Evolutionary conservation across 441 rosid species (phyloP).

Genomic region (Brassica balearica): DNA sequence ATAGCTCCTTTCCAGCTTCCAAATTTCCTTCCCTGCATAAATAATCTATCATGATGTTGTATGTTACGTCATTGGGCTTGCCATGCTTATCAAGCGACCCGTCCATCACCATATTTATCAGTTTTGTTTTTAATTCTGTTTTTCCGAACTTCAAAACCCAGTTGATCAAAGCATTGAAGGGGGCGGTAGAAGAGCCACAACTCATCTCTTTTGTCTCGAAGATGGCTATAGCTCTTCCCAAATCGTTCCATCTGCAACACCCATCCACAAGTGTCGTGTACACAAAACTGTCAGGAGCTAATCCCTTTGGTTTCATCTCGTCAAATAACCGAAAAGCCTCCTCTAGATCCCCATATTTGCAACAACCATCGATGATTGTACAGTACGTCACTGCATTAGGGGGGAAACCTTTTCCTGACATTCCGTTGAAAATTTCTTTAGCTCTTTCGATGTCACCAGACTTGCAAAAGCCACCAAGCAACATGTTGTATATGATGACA

Average conservation of each 20-base stretch:
- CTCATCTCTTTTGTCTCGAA: slow-evolving; percentile 52
- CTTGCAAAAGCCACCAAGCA: slow-evolving; percentile 63
- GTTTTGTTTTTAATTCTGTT: slow-evolving; percentile 32
- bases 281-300: slow-evolving; percentile 59
- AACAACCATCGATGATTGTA: slow-evolving; percentile 64
- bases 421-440: slow-evolving; percentile 51
- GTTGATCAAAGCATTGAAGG: slow-evolving; percentile 60
- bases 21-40: slow-evolving; percentile 56
- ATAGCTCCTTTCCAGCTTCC: slow-evolving; percentile 56
- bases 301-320: slow-evolving; percentile 57
- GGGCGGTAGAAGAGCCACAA: slow-evolving; percentile 40
- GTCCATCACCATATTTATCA: slow-evolving; percentile 48
- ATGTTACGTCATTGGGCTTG: slow-evolving; percentile 60
- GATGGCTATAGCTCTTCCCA: slow-evolving; percentile 54
- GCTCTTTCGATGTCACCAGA: slow-evolving; percentile 55
- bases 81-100: slow-evolving; percentile 46
- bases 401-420: slow-evolving; percentile 53
- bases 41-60: slow-evolving; percentile 60
- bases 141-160: slow-evolving; percentile 59
- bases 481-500: slow-evolving; percentile 59
- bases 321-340: slow-evolving; percentile 61
- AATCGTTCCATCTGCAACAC: slow-evolving; percentile 60
- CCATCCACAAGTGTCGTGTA: slow-evolving; percentile 62
- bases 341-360: slow-evolving; percentile 58
- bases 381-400: slow-evolving; percentile 58